Base-by-base conservation (phyloP, 2,329 filamentous ascomycete species). In the Periglandula ipomoeae region DNA sequence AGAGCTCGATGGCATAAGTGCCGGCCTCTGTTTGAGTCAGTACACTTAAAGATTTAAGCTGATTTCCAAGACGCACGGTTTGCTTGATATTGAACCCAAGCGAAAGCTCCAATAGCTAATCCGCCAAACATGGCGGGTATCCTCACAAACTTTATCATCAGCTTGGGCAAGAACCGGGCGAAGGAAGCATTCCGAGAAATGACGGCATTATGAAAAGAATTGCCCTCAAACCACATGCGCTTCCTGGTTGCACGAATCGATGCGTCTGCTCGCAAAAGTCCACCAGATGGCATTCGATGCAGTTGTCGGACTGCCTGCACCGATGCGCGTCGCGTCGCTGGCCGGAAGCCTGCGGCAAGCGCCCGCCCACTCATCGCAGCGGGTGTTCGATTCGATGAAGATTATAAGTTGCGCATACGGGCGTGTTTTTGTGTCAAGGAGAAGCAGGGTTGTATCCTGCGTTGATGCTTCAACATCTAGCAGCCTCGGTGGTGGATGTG, bases 31-130 rank as follows among this genome's bases (percentile, higher is more conserved):
- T 22, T 23, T 32, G 15, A 8, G 47, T 69, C 51, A 68, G 65
- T 26, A 44, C 40, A 46, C 5, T 13, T 20, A 10, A 15, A 4
- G 30, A 41, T 5, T 3, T 17, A 37, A 20, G 35, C 6, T 15
- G 3, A 20, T 3, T 40, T 49, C n/a, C 15, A n/a, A 15, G 41
- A 77, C 86, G 54, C 77, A 90, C 87, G 87, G 49, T 84, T 82
- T 54, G 93, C 91, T 68, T 98, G 93, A 64, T 98, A 97, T 64
- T 98, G 93, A 44, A 98, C 71, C 77, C 95, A 98, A 23, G 89
- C 89, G 51, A 94, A 71, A 3, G 87, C 87, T 13, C 88, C 90
- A 56, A 98, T 79, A 61, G 89, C 87, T 42, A 90, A 79, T 38
- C 89, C 89, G 38, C 91, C 93, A 60, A 95, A 90, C 71, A 96